Percentiles rank a stretch among this genome's conserved stretches.
phyloP scores from a whole-genome alignment of 257 asterid species.

The Jasminum sambac region DNA sequence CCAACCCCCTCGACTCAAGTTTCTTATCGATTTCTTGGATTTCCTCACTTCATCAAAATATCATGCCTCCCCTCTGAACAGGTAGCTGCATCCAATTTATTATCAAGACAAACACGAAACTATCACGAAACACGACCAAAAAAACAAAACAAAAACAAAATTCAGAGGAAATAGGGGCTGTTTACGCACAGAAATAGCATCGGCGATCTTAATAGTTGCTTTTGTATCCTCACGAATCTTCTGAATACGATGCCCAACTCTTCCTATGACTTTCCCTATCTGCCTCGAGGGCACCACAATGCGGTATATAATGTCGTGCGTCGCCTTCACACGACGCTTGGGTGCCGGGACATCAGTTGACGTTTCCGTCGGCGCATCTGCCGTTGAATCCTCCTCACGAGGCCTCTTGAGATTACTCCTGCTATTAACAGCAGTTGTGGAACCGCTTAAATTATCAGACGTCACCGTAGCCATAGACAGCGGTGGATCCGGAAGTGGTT shows the following conservation, averaged over 20 bases:
- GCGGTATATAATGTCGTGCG: slow-evolving; percentile 72
- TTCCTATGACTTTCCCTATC: slow-evolving; percentile 96
- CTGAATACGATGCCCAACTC: slow-evolving; percentile 87
- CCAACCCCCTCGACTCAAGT: background rate
- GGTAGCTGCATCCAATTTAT: background rate
- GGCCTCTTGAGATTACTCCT: slow-evolving; percentile 50
- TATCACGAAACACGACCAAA: background rate
- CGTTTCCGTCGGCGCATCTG: slow-evolving; percentile 39
- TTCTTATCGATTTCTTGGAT: background rate
- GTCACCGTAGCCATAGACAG: slow-evolving; percentile 8
- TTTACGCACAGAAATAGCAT: slow-evolving; percentile 59
- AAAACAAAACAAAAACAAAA: background rate
- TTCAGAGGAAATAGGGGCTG: background rate
- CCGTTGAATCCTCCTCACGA: slow-evolving; percentile 57
- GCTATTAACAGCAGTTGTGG: slow-evolving; percentile 20
- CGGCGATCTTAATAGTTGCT: slow-evolving; percentile 86
- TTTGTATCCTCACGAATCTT: slow-evolving; percentile 85
- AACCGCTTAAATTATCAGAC: slow-evolving; percentile 33
- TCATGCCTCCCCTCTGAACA: background rate
- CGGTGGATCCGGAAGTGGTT: slow-evolving; percentile 26
- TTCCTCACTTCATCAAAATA: background rate
- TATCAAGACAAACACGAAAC: background rate
- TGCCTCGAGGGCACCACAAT: slow-evolving; percentile 89
- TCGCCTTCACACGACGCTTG: slow-evolving; percentile 70
- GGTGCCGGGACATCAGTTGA: slow-evolving; percentile 52